Base-by-base conservation (phyloP, 345 rosid genomes). In the Trapa bicornis region DNA sequence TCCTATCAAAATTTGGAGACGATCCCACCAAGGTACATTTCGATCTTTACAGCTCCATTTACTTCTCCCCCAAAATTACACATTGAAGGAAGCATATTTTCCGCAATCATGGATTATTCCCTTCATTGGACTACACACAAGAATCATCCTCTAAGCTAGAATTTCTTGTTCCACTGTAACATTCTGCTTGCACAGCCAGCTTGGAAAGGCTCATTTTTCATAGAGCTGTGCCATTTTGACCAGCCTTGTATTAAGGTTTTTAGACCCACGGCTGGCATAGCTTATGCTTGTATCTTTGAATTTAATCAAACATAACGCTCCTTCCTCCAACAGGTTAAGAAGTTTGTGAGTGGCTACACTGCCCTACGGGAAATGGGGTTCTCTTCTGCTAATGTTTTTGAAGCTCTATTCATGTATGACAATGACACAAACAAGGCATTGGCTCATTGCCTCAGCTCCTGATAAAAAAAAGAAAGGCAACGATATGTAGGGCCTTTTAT, bases 1-100 rank as follows among this genome's bases (percentile, higher is more conserved):
- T 94, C 1, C 85, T 91, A 68, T 86, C 94, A 64, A 89, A 80
- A 75, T 92, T 84, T 68, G 97, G 98, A 69, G 98, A 92, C 73
- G 81, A 86, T 79, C 91, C 91, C 61, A 76, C 87, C 10, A 88
- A 89, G 93, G 98, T 89, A 70, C 8, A 37, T 68, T 38, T 16
- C 17, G 10, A 36, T 0, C 43, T 33, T 62, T 62, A 33, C 12
- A 13, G n/a, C 11, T 37, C 39, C 65, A 61, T 6, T 37, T 7
- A 3, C 3, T 17, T 11, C 3, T 29, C 64, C 12, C 64, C 9
- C 11, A 7, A 14, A 65, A 1, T 65, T 65, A 39, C 29, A 9
- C 53, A 22, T 9, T 38, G 14, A n/a, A n/a, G 58, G 58, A n/a
- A 53, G 33, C 58, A 53, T 53, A n/a, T 53, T 4, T 22, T 22